Evolutionary conservation across 2,329 filamentous ascomycete species (phyloP).

Genomic region (Tetracladium maxilliforme): DNA sequence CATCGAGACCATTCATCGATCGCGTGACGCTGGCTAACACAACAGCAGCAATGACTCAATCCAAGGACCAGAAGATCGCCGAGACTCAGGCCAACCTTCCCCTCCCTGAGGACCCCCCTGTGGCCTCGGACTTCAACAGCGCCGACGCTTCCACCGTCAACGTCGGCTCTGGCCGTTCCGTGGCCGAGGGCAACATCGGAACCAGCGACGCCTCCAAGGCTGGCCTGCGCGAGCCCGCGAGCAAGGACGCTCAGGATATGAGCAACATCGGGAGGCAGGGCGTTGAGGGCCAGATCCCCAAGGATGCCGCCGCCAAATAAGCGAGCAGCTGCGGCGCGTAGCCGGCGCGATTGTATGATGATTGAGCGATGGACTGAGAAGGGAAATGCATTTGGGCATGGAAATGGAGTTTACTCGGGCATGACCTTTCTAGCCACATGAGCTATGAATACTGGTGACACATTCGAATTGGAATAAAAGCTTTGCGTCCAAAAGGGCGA

Average conservation of each 20-base stretch:
- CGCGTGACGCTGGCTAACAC: too few relatives aligned
- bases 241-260: slow-evolving; percentile 38
- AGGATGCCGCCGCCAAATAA: slow-evolving; percentile 40
- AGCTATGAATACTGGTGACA: too few relatives aligned
- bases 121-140: slow-evolving; percentile 67
- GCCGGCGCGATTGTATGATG: too few relatives aligned
- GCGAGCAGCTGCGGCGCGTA: too few relatives aligned
- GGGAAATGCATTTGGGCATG: too few relatives aligned
- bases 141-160: slow-evolving; percentile 54
- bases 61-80: slow-evolving; percentile 51
- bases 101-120: slow-evolving; percentile 63
- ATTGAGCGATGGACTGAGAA: too few relatives aligned
- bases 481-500: too few relatives aligned
- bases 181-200: slow-evolving; percentile 34
- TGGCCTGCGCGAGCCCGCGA: slow-evolving; percentile 43
- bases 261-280: slow-evolving; percentile 49
- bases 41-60: too few relatives aligned
- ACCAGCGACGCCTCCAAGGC: slow-evolving; percentile 29
- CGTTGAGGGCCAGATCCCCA: slow-evolving; percentile 39
- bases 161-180: slow-evolving; percentile 44
- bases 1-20: too few relatives aligned
- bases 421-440: too few relatives aligned
- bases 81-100: slow-evolving; percentile 59
- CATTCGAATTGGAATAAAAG: too few relatives aligned
- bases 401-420: too few relatives aligned